Evolutionary conservation across 345 rosid genomes (phyloP), one percentile per base, ranked within the genome.

Genomic region (Gossypium mustelinum): DNA sequence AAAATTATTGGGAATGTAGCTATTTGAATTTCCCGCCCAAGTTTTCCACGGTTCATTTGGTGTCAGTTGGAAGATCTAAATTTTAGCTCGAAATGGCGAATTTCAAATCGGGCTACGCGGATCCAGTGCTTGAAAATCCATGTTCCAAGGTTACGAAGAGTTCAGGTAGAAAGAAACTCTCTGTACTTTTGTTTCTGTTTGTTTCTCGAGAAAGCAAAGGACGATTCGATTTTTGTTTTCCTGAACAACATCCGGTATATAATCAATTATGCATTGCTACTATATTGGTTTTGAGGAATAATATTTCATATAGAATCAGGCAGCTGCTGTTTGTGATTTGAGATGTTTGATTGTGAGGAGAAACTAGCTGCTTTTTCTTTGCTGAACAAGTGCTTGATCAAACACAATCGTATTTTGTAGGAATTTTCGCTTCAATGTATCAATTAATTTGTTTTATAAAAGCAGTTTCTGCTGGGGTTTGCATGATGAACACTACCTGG

Each of bases 401-500:
- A 47, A 47, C 51, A 47, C 11, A 47, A 47, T 47, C 12, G 13
- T 47, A 47, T 47, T 47, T 47, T 10, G 13, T 47, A 2, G 51
- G 51, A 11, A 10, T n/a, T 3, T 54, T 54, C 44, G 4, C 11
- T 59, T 63, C 22, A 3, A 39, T 63, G 24, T 8, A 43, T n/a
- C 64, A 11, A 59, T 64, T 41, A 10, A 12, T 12, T 10, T 44
- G 39, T 9, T 18, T 61, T 9, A 1, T 65, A 4, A 8, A 65
- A 75, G 79, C 82, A 82, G 89, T 78, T 65, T 43, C 57, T 13
- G 86, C 79, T 4, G 98, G 97, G 73, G 89, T 88, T 73, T 94
- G 97, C 78, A 91, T 94, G 84, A 94, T 94, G 97, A 94, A 77
- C 76, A 85, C 50, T 56, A 67, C 84, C 7, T 94, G 98, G 98